phyloP scores from a whole-genome alignment of 2,329 filamentous ascomycete species.

The Pyricularia grisea region DNA sequence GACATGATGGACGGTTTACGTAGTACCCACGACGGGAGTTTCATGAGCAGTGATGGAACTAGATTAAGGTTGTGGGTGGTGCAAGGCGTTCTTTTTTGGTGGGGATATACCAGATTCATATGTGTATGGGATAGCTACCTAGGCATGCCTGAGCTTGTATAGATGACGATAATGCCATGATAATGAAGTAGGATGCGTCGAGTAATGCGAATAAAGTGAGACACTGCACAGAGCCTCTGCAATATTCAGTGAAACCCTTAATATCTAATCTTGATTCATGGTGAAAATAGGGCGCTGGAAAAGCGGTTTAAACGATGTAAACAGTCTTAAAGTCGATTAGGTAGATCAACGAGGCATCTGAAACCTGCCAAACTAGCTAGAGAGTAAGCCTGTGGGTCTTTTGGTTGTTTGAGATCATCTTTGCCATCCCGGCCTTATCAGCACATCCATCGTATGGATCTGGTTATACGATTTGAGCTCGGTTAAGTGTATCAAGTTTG shows the following conservation, averaged over 20 bases:
- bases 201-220: neutral
- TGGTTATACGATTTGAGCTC: neutral
- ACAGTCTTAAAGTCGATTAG: neutral
- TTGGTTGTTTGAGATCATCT: no score
- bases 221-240: neutral
- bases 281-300: neutral
- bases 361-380: neutral
- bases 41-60: neutral
- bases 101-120: neutral
- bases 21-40: no score
- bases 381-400: no score
- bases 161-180: neutral
- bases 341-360: neutral
- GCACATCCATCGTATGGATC: neutral
- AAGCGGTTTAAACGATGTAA: neutral
- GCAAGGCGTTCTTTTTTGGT: neutral
- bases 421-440: no score
- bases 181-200: neutral
- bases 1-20: neutral
- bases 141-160: neutral
- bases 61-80: neutral
- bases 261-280: neutral
- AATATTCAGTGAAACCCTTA: neutral
- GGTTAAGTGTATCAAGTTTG: neutral
- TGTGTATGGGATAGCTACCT: neutral